Percentiles rank a stretch among this genome's conserved stretches.
phyloP scores from a whole-genome alignment of 2,329 filamentous ascomycete species.

The Alternaria brassicae region DNA sequence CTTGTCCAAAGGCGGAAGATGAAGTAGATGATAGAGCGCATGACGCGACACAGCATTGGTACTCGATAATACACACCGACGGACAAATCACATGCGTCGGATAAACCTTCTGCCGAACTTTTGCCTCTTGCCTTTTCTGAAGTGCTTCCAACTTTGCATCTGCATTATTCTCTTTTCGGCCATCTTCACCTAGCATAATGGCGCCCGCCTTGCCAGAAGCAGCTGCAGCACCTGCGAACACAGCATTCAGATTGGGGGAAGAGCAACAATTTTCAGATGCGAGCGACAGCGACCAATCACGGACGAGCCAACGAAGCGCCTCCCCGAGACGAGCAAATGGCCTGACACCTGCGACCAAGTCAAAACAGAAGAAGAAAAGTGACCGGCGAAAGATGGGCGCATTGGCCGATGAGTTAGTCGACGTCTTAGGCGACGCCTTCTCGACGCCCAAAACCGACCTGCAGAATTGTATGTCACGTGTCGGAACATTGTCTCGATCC shows the following conservation, averaged over 20 bases:
- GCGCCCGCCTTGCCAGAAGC: slow-evolving; percentile 10
- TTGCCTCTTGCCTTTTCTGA: slow-evolving; percentile 19
- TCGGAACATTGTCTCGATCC: not conserved
- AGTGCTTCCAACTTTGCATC: slow-evolving; percentile 11
- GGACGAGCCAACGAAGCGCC: slow-evolving; percentile 26
- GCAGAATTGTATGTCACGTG: slow-evolving; percentile 21
- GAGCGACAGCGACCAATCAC: slow-evolving; percentile 37
- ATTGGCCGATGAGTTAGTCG: slow-evolving; percentile 27
- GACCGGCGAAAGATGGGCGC: slow-evolving; percentile 32
- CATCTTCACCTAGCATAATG: slow-evolving; percentile 13
- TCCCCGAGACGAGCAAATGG: slow-evolving; percentile 21
- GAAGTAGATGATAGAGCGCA: slow-evolving; percentile 33
- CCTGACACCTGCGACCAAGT: slow-evolving; percentile 18
- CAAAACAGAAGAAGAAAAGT: slow-evolving; percentile 22
- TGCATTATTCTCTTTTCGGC: slow-evolving; percentile 5
- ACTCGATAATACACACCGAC: slow-evolving; percentile 24
- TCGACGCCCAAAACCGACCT: slow-evolving; percentile 7
- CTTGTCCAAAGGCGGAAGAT: slow-evolving; percentile 27
- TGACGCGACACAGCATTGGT: slow-evolving; percentile 21
- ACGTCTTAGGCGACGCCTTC: slow-evolving; percentile 28
- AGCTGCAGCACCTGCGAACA: slow-evolving; percentile 3
- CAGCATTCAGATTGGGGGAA: slow-evolving; percentile 24
- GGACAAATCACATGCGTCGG: slow-evolving; percentile 34
- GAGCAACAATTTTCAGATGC: slow-evolving; percentile 21
- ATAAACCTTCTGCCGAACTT: slow-evolving; percentile 25